Base-by-base conservation (phyloP, 2,329 filamentous ascomycete species). In the Pseudopithomyces chartarum region DNA sequence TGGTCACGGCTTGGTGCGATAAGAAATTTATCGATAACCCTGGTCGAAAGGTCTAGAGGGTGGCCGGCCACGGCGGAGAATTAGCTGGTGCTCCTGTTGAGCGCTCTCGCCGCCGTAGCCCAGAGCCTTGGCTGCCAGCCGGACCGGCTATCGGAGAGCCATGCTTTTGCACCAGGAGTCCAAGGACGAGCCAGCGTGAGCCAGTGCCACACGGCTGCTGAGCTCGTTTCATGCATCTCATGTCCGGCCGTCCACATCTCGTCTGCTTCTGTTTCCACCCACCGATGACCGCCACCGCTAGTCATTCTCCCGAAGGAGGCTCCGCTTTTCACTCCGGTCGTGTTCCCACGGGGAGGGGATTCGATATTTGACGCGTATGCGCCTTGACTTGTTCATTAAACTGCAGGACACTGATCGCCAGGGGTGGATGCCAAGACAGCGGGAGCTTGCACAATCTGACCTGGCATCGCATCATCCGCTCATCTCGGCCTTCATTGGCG, bases 341-440 rank as follows among this genome's bases (percentile, higher is more conserved):
- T 29, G n/a, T 40, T 13, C 50, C 50, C 40, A 45, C 40, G 48
- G 38, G 38, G 48, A 42, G 36, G 38, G 10, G 33, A 38, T 17
- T 29, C 50, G 26, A 52, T 46, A 52, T 26, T 52, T 32, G 50
- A 52, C 50, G 50, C 50, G 50, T 52, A 52, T 51, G 48, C 48
- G 32, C 6, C 17, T 33, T 42, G 38, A 42, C 22, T 34, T 19
- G 10, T 42, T 43, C 38, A 33, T 33, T 23, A 23, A 40, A 48
- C 34, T 23, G 47, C 36, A 34, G 26, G 13, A 50, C 22, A 34
- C 23, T 34, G 48, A 51, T 51, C 48, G 48, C 38, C 48, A 51
- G 48, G 48, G 48, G 38, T 45, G 34, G 13, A 1, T 17, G 47
- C 47, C 47, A 50, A 50, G 47, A 19, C 11, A 43, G 34, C 34